Conservation (phyloP, 345 rosid genomes). For the Crucihimalaya himalaica region DNA sequence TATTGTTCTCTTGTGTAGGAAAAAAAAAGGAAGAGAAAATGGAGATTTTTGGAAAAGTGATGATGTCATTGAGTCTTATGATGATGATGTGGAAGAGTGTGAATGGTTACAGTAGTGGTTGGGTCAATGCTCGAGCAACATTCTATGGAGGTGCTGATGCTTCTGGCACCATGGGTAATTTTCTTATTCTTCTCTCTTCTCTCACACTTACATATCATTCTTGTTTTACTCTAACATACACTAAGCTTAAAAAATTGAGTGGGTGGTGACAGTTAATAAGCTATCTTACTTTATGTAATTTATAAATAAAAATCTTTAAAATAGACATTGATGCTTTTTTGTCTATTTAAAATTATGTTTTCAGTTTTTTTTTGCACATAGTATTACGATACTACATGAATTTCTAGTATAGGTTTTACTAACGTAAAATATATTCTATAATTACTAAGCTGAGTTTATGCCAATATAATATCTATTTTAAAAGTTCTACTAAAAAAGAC, state of each 20-base stretch:
- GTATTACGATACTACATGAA: too few species aligned
- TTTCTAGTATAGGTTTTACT: too few species aligned
- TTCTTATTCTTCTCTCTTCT: background rate
- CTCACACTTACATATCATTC: background rate
- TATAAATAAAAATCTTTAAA: background rate
- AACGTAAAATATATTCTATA: too few species aligned
- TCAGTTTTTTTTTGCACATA: too few species aligned
- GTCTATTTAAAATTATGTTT: too few species aligned
- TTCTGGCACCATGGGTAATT: slow-evolving; percentile 81
- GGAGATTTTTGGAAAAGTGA: slow-evolving; percentile 30
- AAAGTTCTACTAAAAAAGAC: too few species aligned
- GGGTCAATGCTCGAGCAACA: slow-evolving; percentile 79
- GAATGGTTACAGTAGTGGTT: slow-evolving; percentile 44
- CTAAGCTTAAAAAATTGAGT: background rate
- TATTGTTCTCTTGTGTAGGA: slow-evolving; percentile 4
- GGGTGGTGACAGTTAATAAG: background rate
- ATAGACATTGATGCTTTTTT: too few species aligned
- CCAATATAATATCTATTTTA: too few species aligned
- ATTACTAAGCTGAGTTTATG: too few species aligned
- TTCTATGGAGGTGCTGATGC: slow-evolving; percentile 85
- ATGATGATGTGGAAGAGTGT: slow-evolving; percentile 41
- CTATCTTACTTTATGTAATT: background rate
- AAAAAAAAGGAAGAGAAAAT: slow-evolving; percentile 24
- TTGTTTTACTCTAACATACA: background rate
- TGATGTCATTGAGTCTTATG: slow-evolving; percentile 25